Evolutionary conservation across 1,284 basidiomycete genomes (phyloP).

Genomic region (Pulchroboletus neoregius): DNA sequence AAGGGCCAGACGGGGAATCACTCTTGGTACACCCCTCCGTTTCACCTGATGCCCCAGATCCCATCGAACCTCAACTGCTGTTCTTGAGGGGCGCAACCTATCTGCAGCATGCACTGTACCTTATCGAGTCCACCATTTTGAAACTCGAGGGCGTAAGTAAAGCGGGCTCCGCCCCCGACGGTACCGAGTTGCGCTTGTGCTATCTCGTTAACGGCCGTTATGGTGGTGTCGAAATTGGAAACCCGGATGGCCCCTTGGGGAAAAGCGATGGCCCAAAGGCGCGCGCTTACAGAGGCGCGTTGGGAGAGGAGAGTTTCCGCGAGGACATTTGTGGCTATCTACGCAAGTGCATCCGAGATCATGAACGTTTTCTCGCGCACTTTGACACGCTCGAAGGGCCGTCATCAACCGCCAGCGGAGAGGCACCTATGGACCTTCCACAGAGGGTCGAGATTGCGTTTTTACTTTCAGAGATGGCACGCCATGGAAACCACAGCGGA

Average conservation of each 20-base stretch:
- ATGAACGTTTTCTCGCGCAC: constrained; percentile 73
- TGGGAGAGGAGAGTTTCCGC: constrained; percentile 50
- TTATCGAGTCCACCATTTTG: constrained; percentile 68
- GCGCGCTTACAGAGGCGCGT: constrained; percentile 53
- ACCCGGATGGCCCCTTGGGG: constrained; percentile 71
- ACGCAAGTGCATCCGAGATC: constrained; percentile 71
- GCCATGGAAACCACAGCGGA: constrained; percentile 51
- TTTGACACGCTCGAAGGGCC: constrained; percentile 65
- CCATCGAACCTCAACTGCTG: constrained; percentile 75
- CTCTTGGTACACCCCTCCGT: constrained; percentile 60
- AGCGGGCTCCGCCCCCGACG: constrained; percentile 48
- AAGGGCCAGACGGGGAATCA: constrained; percentile 50
- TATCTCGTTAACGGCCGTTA: constrained; percentile 66
- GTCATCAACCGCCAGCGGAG: constrained; percentile 17
- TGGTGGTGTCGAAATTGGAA: constrained; percentile 73
- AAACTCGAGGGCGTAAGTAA: constrained; percentile 64
- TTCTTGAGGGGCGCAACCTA: constrained; percentile 78
- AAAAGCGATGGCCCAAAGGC: constrained; percentile 53
- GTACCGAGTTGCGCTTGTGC: constrained; percentile 68
- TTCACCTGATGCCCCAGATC: constrained; percentile 69
- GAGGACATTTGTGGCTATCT: constrained; percentile 56
- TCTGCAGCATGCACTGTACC: constrained; percentile 66
- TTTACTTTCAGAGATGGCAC: constrained; percentile 58
- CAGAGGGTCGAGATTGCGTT: constrained; percentile 62
- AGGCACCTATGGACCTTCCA: constrained; percentile 44